Evolutionary conservation across 257 asterid genomes (phyloP).

Genomic region (Jasminum sambac): DNA sequence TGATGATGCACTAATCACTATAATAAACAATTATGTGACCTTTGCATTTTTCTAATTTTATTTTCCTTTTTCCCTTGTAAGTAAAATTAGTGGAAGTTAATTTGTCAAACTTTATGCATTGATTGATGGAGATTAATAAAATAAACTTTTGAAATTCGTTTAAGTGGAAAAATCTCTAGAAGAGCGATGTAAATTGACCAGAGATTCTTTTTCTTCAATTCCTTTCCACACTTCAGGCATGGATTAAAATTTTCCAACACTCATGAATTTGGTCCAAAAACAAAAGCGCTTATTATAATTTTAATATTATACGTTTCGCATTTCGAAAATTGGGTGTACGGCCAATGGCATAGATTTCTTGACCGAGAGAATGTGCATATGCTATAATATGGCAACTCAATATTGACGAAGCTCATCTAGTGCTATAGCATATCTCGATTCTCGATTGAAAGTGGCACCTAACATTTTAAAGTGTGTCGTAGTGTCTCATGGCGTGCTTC

Average conservation of each 20-base stretch:
- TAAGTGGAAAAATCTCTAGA: too few species aligned
- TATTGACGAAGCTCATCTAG: too few species aligned
- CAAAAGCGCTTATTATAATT: not conserved
- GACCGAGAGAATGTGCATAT: not conserved
- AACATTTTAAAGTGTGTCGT: too few species aligned
- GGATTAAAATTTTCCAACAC: constrained; percentile 12
- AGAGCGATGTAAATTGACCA: too few species aligned
- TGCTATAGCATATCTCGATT: too few species aligned
- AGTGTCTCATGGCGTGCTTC: too few species aligned
- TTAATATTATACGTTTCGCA: too few species aligned
- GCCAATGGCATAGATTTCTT: not conserved
- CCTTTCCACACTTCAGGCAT: not conserved
- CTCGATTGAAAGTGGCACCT: too few species aligned
- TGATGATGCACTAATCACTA: too few species aligned
- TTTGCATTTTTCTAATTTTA: not conserved
- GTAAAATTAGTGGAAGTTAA: not conserved
- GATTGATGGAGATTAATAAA: not conserved
- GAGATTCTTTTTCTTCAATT: too few species aligned
- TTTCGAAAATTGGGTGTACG: not conserved
- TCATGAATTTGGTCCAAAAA: constrained; percentile 20
- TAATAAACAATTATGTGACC: not conserved
- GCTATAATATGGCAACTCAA: not conserved
- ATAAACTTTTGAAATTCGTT: too few species aligned
- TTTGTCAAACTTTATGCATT: not conserved
- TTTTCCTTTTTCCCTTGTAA: not conserved